phyloP scores from a whole-genome alignment of 202 grass and related monocot genomes.

The Sporobolus alterniflorus region DNA sequence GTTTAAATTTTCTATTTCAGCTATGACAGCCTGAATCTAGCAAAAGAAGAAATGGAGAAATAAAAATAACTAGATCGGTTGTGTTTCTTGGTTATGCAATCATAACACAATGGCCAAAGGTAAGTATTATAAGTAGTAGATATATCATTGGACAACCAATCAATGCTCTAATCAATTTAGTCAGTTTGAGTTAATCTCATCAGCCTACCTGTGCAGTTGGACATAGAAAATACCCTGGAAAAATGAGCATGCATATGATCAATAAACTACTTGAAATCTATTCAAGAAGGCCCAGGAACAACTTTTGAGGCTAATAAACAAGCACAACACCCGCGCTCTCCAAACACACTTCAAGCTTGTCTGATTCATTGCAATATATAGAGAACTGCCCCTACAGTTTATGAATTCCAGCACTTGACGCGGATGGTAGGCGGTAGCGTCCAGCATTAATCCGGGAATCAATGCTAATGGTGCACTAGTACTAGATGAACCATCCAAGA shows the following conservation, averaged over 20 bases:
- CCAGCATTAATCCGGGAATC: slow-evolving; percentile 26
- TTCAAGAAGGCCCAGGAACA: slow-evolving; percentile 18
- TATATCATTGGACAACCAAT: slow-evolving; percentile 31
- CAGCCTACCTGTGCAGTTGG: slow-evolving; percentile 4
- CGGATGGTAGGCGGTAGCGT: slow-evolving; percentile 56
- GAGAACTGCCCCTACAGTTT: slow-evolving; percentile 17
- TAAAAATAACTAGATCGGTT: background rate
- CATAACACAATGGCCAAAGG: slow-evolving; percentile 33
- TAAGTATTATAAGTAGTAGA: slow-evolving; percentile 1
- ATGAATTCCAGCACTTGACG: slow-evolving; percentile 33
- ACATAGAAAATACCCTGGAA: slow-evolving; percentile 14
- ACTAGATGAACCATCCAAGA: background rate
- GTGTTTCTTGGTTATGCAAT: slow-evolving; percentile 14
- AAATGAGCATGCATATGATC: background rate
- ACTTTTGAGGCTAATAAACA: slow-evolving; percentile 34
- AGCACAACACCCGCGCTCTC: slow-evolving; percentile 11
- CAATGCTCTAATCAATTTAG: slow-evolving; percentile 17
- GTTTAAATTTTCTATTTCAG: background rate
- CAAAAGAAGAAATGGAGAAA: background rate
- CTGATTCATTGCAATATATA: background rate
- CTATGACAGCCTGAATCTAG: slow-evolving; percentile 5
- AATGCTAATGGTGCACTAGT: background rate
- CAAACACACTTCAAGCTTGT: slow-evolving; percentile 10
- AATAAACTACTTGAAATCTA: background rate
- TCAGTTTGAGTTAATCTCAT: slow-evolving; percentile 22